phyloP scores from a whole-genome alignment of 345 rosid species.

The Hibiscus trionum region DNA sequence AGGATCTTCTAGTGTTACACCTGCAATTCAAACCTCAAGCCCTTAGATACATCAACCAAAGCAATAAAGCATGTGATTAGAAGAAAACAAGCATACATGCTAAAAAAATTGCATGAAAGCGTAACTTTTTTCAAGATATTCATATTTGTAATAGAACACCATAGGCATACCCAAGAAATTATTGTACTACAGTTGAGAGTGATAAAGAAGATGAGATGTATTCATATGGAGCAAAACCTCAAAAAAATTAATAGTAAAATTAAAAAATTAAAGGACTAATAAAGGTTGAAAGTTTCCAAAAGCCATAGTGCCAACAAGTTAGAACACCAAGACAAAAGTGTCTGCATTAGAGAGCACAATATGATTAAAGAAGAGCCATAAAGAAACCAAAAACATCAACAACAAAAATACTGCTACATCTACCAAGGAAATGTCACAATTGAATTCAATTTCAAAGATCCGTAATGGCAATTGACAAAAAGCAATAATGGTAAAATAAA shows the following conservation, averaged over 20 bases:
- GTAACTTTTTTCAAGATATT: neutral
- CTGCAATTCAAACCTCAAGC: conserved; percentile 44
- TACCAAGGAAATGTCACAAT: neutral
- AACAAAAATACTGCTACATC: neutral
- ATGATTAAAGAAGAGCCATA: neutral
- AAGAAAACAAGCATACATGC: neutral
- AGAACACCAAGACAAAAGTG: neutral
- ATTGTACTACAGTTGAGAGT: neutral
- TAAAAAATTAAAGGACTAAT: neutral
- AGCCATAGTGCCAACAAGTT: neutral
- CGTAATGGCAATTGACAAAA: neutral
- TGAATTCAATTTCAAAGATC: neutral
- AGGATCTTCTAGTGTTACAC: conserved; percentile 86
- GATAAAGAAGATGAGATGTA: neutral
- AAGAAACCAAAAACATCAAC: neutral
- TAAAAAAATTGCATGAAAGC: neutral
- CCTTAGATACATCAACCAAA: conserved; percentile 1
- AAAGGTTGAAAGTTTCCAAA: neutral
- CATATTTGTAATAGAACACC: neutral
- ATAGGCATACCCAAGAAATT: neutral
- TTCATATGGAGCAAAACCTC: neutral
- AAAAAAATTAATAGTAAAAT: no score
- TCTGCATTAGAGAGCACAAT: neutral
- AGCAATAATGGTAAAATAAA: neutral
- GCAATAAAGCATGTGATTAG: neutral